Base-by-base conservation (phyloP, 1,284 basidiomycete genomes). In the Cystobasidiaceae sp. region DNA sequence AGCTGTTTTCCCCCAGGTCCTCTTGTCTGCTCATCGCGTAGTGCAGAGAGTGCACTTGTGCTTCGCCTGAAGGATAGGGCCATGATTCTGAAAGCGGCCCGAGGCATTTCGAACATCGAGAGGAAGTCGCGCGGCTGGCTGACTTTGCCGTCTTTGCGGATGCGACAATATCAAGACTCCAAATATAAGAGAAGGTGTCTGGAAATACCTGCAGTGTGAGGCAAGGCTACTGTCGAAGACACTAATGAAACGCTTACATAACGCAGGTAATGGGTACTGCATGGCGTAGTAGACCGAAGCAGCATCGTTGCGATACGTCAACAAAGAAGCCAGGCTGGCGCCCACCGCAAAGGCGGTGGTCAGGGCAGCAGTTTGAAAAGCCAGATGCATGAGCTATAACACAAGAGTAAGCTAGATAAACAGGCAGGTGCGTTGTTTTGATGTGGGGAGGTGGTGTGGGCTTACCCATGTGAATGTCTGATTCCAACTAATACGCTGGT, bases 361-460 rank as follows among this genome's bases (percentile, higher is more conserved):
- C 7, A 59, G 8, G 13, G 56, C 56, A 7, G 41, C 43, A 30
- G 56, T 59, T 23, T 59, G 43, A 30, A 59, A 59, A 37, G 56
- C 43, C 30, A 59, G 33, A 25, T 59, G 43, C 44, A 49, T 39
- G 33, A 59, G 54, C 54, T 56, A n/a, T n/a, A n/a, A n/a, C n/a
- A n/a, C n/a, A n/a, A n/a, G n/a, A n/a, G n/a, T n/a, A n/a, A n/a
- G n/a, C n/a, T n/a, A n/a, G n/a, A n/a, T n/a, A n/a, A n/a, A n/a
- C n/a, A n/a, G n/a, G n/a, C n/a, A n/a, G n/a, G n/a, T n/a, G n/a
- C n/a, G n/a, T n/a, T n/a, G n/a, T n/a, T n/a, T n/a, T n/a, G n/a
- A n/a, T n/a, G n/a, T n/a, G n/a, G n/a, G n/a, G n/a, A n/a, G n/a
- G n/a, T n/a, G n/a, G n/a, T n/a, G n/a, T n/a, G n/a, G n/a, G 3